Evolutionary conservation across 306 rosid species (phyloP), one percentile per base, ranked within the genome.

Genomic region (Sophora flavescens): DNA sequence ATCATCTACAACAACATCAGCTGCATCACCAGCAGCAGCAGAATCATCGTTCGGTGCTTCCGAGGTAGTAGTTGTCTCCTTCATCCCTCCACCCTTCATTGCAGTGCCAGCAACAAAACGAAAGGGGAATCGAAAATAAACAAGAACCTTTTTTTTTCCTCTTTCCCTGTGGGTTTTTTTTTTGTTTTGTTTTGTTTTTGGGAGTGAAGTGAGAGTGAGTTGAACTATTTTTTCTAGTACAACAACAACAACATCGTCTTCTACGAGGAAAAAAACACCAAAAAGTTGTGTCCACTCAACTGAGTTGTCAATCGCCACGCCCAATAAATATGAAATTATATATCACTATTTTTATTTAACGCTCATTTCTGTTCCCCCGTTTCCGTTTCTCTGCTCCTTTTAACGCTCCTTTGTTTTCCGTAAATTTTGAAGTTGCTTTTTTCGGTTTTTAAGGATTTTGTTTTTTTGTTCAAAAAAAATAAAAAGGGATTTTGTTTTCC

Each of bases 41-140:
- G 45, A 44, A 45, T 16, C 38, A 70, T 64, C 84, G 30, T n/a
- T 58, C 8, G 78, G 48, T 18, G 78, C 81, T 22, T 89, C 97
- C 44, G 84, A 79, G 70, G 22, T 0, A 22, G 22, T 22, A 22
- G 80, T 64, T 53, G 63, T 57, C 72, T 67, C 82, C 82, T 60
- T 89, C 84, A 71, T 82, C 44, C 71, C 86, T 1, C 80, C 88
- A 71, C 84, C 87, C 78, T 89, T 86, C 85, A 84, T 86, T 68
- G 0, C 16, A 22, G 9, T 28, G 7, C 4, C 33, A 22, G 45
- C 11, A 58, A 41, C 22, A 18, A 47, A 68, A 16, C 12, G 7
- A 26, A 74, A 44, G 8, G 13, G 28, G 5, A 17, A 44, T 12
- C n/a, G n/a, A 15, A 35, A 61, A 4, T 30, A 16, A 8, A 39